Evolutionary conservation across 805 yeast genomes (phyloP).

Genomic region (Hanseniaspora mollemarum): DNA sequence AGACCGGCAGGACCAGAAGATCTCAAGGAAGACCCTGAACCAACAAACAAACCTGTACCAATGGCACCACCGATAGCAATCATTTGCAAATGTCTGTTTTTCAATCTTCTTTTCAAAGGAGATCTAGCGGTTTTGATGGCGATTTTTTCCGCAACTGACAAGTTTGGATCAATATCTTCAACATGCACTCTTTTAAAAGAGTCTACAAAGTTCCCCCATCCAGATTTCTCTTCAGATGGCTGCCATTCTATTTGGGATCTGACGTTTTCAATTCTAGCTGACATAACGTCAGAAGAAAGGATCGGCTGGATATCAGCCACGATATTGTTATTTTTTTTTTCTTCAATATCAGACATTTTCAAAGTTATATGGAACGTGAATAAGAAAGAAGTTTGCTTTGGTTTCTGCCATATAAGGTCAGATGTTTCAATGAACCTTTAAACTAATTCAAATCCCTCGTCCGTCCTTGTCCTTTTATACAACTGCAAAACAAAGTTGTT

Average conservation of each 20-base stretch:
- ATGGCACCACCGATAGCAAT: slow-evolving; percentile 62
- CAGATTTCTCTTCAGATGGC: slow-evolving; percentile 1
- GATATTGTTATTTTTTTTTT: slow-evolving; percentile 1
- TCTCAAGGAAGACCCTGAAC: slow-evolving; percentile 50
- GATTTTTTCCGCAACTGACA: slow-evolving; percentile 37
- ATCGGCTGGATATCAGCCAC: slow-evolving; percentile 13
- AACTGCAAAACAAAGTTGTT: no score
- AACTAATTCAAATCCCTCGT: no score
- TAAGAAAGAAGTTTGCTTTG: no score
- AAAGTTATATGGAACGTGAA: no score
- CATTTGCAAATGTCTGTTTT: slow-evolving; percentile 49
- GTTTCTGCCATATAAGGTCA: no score
- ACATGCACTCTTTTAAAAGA: slow-evolving; percentile 37
- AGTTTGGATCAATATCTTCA: slow-evolving; percentile 32
- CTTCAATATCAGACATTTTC: slow-evolving; percentile 13
- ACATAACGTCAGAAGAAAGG: slow-evolving; percentile 14
- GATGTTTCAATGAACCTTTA: no score
- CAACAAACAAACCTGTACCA: slow-evolving; percentile 68
- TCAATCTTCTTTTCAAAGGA: slow-evolving; percentile 46
- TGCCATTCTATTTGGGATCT: slow-evolving; percentile 10
- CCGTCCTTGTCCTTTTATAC: no score
- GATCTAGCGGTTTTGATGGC: slow-evolving; percentile 40
- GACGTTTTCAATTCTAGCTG: slow-evolving; percentile 7
- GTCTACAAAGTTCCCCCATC: slow-evolving; percentile 37
- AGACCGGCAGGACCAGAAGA: slow-evolving; percentile 61